Evolutionary conservation across 2,329 filamentous ascomycete species (phyloP).

Genomic region (Trichophyton verrucosum): DNA sequence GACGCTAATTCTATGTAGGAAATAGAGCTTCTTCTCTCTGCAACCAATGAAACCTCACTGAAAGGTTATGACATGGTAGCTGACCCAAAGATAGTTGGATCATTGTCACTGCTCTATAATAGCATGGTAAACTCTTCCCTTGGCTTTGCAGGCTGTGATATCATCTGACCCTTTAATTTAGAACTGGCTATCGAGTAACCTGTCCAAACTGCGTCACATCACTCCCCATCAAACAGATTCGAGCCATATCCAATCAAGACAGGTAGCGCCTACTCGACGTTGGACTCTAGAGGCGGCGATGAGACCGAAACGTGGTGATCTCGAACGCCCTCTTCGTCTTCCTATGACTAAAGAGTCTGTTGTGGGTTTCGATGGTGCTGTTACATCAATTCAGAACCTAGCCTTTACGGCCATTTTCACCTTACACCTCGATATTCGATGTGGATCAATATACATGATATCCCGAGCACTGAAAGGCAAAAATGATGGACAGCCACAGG

Average conservation of each 20-base stretch:
- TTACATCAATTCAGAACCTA: conserved; percentile 70
- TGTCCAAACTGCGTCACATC: conserved; percentile 69
- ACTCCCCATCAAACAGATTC: conserved; percentile 65
- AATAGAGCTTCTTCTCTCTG: conserved; percentile 41
- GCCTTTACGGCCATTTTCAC: conserved; percentile 68
- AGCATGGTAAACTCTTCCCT: conserved; percentile 53
- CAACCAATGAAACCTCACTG: conserved; percentile 48
- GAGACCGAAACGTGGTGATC: conserved; percentile 41
- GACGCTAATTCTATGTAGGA: conserved; percentile 28
- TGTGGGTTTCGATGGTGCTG: conserved; percentile 74
- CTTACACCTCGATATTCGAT: conserved; percentile 77
- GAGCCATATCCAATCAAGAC: conserved; percentile 32
- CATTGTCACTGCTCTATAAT: conserved; percentile 79
- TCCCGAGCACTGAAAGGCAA: conserved; percentile 48
- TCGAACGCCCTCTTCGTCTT: conserved; percentile 58
- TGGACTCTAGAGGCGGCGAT: conserved; percentile 71
- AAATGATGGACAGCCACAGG: conserved; percentile 26
- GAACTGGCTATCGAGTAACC: conserved; percentile 84
- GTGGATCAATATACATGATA: conserved; percentile 72
- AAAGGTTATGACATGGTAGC: conserved; percentile 74
- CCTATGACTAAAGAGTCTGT: conserved; percentile 80
- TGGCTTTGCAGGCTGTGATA: background rate
- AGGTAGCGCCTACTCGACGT: conserved; percentile 48
- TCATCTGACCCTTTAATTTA: conserved; percentile 14
- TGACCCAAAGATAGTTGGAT: conserved; percentile 73